Conservation (phyloP, 345 rosid species). For the Pistacia atlantica region DNA sequence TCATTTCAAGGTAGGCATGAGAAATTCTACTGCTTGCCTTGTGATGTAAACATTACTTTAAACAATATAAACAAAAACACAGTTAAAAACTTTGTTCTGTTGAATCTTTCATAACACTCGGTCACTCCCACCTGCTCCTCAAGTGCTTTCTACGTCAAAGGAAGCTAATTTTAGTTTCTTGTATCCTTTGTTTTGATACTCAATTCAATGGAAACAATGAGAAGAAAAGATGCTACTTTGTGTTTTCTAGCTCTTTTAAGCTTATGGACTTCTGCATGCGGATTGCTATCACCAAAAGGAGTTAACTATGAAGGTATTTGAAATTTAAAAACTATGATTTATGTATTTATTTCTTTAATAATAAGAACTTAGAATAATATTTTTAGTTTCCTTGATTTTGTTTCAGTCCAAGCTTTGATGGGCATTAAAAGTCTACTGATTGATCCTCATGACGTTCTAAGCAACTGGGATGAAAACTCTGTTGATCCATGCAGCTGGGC, state of each 20-base stretch:
- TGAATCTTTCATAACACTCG: constrained; percentile 19
- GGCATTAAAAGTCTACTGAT: constrained; percentile 42
- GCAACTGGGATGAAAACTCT: constrained; percentile 70
- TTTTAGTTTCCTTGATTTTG: background rate
- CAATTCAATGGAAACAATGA: constrained; percentile 37
- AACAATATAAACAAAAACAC: constrained; percentile 21
- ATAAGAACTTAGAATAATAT: background rate
- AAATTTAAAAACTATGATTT: background rate
- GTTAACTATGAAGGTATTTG: constrained; percentile 81
- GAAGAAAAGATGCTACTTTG: constrained; percentile 28
- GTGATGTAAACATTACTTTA: constrained; percentile 25
- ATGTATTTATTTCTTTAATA: background rate
- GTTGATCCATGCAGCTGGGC: constrained; percentile 94
- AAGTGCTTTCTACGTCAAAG: constrained; percentile 14
- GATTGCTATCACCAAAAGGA: constrained; percentile 75
- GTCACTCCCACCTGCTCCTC: constrained; percentile 16
- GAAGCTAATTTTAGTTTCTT: constrained; percentile 24
- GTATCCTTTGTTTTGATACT: constrained; percentile 8
- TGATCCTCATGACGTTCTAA: constrained; percentile 73
- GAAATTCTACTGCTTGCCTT: constrained; percentile 16
- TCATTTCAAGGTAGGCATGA: constrained; percentile 25
- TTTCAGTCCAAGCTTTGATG: constrained; percentile 77
- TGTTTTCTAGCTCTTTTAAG: constrained; percentile 36
- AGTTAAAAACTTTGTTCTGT: constrained; percentile 17
- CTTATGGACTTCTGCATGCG: constrained; percentile 48